Base-by-base conservation (phyloP, 768 basidiomycete genomes). In the Crassisporium funariophilum region DNA sequence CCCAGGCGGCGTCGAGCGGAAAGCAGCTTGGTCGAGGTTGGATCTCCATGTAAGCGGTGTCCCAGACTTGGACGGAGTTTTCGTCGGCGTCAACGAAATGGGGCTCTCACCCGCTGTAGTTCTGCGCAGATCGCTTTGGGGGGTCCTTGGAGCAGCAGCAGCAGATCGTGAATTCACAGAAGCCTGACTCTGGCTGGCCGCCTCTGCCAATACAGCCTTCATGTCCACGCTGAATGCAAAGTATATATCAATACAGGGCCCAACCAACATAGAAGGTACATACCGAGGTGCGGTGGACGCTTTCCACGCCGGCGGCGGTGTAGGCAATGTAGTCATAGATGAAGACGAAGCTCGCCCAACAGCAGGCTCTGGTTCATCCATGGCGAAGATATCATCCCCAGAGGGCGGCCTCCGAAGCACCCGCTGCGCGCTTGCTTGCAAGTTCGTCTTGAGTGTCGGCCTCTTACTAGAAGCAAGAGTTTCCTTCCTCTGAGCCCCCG, bases 171-270 rank as follows among this genome's bases (percentile, higher is more conserved):
- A n/a, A 31, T 10, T 5, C 29, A 10, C 29, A 4, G 56, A 38
- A 2, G 59, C 17, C 15, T 52, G 37, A 16, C 46, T 49, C 27
- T 59, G 53, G 23, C 46, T 59, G 2, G 74, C 82, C 1, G 85
- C 78, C 64, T 94, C 94, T 0, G 86, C 89, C 80, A 98, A 91
- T 47, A 98, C 81, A 12, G 79, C 68, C 57, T 86, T 88, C 79
- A 98, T 85, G 60, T 95, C 90, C 10, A 84, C 80, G 17, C 88
- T 93, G 50, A 7, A 50, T 17, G 33, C n/a, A 29, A 46, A 55
- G 25, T 51, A 43, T 46, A 12, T 36, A 9, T 44, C 35, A 33
- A 38, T 24, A 55, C 20, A 29, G 4, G 10, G 34, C 11, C 13
- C 44, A 44, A 42, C 37, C 45, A 41, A 52, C 8, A 4, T 19